Conservation (phyloP, 352 stramenopile genomes). For the Pythium sukuiense region DNA sequence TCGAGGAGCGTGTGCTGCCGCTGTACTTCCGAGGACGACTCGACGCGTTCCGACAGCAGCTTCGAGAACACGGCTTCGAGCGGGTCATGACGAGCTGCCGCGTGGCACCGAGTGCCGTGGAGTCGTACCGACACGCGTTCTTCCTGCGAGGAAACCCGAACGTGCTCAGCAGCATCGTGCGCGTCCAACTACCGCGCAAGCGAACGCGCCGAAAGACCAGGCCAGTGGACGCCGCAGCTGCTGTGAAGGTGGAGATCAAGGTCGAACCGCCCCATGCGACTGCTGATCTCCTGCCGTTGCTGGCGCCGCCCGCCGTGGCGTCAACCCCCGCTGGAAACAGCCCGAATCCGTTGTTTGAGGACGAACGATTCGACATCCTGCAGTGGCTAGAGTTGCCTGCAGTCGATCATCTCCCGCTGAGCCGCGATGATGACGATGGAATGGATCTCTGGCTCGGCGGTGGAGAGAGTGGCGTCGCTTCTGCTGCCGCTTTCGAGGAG, state of each 20-base stretch:
- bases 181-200: conserved; percentile 18
- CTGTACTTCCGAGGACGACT: conserved; percentile 70
- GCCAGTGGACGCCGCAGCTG: background rate
- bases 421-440: conserved; percentile 11
- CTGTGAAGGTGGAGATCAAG: conserved; percentile 7
- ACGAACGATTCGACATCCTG: conserved; percentile 31
- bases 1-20: conserved; percentile 53
- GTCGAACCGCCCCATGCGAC: conserved; percentile 11
- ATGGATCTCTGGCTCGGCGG: conserved; percentile 18
- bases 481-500: background rate
- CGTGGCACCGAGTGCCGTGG: background rate
- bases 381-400: conserved; percentile 30
- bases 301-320: background rate
- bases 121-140: conserved; percentile 23
- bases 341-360: conserved; percentile 29
- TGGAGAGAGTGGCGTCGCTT: conserved; percentile 2
- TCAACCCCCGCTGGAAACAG: conserved; percentile 24
- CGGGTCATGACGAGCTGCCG: conserved; percentile 6
- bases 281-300: conserved; percentile 11
- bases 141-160: conserved; percentile 25
- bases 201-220: conserved; percentile 23
- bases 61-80: conserved; percentile 67
- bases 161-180: conserved; percentile 23
- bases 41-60: conserved; percentile 64
- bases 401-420: conserved; percentile 18